phyloP scores from a whole-genome alignment of 176 grass and related monocot genomes.

The Musa schizocarpa region DNA sequence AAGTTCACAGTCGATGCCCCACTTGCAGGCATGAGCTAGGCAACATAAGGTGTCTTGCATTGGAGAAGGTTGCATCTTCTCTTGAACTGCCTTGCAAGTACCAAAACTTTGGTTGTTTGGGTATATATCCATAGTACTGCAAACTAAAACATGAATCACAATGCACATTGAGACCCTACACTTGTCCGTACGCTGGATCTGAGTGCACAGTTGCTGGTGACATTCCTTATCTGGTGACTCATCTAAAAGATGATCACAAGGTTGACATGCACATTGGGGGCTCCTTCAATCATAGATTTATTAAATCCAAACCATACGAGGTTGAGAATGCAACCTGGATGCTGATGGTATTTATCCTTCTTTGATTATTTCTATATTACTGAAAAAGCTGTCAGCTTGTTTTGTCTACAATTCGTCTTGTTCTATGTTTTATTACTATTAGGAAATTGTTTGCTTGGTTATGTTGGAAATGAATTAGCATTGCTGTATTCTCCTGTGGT shows the following conservation, averaged over 20 bases:
- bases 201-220: slow-evolving; percentile 7
- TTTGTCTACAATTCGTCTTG: no score
- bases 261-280: slow-evolving; percentile 21
- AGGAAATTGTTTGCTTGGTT: no score
- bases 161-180: slow-evolving; percentile 7
- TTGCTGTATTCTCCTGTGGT: no score
- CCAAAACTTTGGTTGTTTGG: slow-evolving; percentile 5
- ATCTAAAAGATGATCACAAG: slow-evolving; percentile 20
- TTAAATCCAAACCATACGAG: slow-evolving; percentile 9
- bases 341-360: slow-evolving; percentile 3
- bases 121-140: slow-evolving; percentile 14
- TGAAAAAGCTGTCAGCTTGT: background rate
- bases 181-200: slow-evolving; percentile 11
- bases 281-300: slow-evolving; percentile 10
- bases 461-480: no score
- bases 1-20: slow-evolving; percentile 17
- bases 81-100: slow-evolving; percentile 17
- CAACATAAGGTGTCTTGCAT: slow-evolving; percentile 17
- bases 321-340: slow-evolving; percentile 22
- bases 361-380: background rate
- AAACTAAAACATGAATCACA: slow-evolving; percentile 18
- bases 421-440: no score
- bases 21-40: slow-evolving; percentile 14
- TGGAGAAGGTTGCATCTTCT: slow-evolving; percentile 13
- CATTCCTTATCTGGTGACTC: slow-evolving; percentile 8